phyloP scores from a whole-genome alignment of 2,329 filamentous ascomycete genomes.

The Bipolaris oryzae region DNA sequence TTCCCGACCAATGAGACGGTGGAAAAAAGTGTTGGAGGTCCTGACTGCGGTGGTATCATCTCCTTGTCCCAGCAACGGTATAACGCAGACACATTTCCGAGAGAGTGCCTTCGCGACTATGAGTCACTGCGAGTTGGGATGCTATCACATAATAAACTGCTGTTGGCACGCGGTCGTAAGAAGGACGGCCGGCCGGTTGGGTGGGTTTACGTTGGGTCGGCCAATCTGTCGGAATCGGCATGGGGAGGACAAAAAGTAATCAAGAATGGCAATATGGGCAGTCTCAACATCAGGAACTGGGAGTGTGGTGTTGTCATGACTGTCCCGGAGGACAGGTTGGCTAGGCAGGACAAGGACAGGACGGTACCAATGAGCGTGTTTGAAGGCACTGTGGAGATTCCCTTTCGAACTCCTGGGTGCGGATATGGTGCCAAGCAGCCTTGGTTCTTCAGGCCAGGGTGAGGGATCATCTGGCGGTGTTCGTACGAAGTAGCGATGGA shows the following conservation, averaged over 20 bases:
- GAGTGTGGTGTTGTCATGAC: constrained; percentile 88
- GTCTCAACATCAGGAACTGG: constrained; percentile 83
- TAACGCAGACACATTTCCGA: constrained; percentile 71
- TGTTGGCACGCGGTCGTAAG: constrained; percentile 41
- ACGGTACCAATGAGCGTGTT: constrained; percentile 58
- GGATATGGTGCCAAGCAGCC: constrained; percentile 54
- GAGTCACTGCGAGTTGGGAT: constrained; percentile 72
- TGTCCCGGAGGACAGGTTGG: constrained; percentile 46
- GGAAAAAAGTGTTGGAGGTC: constrained; percentile 66
- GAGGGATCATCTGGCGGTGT: background rate
- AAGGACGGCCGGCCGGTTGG: constrained; percentile 52
- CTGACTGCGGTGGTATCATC: constrained; percentile 74
- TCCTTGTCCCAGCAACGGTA: constrained; percentile 78
- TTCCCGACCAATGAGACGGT: constrained; percentile 55
- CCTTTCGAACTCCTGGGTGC: constrained; percentile 66
- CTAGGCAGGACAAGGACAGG: constrained; percentile 16
- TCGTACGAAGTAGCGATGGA: background rate
- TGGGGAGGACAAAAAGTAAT: constrained; percentile 85
- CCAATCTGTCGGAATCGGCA: constrained; percentile 90
- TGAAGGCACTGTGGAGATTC: constrained; percentile 63
- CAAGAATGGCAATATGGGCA: constrained; percentile 68
- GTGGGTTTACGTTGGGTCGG: constrained; percentile 88
- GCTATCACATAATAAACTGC: constrained; percentile 86
- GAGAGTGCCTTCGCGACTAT: constrained; percentile 74
- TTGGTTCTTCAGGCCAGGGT: constrained; percentile 50